A percentile compares a stretch with the other conserved stretches of the same genome.
Evolutionary conservation across 2,329 filamentous ascomycete species (phyloP).

Genomic region (Coniella lustricola): DNA sequence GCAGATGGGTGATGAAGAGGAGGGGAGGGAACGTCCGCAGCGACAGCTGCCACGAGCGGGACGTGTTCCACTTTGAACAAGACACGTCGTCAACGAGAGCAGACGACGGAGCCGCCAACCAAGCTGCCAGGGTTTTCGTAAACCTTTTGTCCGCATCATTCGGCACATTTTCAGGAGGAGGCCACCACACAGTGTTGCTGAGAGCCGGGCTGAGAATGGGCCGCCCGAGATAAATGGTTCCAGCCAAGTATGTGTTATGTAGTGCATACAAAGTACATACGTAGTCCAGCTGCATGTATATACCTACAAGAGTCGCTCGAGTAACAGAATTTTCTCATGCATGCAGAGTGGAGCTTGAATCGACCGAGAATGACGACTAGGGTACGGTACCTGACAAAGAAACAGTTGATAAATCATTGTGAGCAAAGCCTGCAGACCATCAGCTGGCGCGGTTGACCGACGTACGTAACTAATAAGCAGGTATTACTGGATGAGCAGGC

Average conservation of each 20-base stretch:
- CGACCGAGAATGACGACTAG: conserved; percentile 2
- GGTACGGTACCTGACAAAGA: conserved; percentile 5
- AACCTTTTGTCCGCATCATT: neutral
- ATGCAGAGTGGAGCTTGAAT: conserved; percentile 10
- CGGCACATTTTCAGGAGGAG: neutral
- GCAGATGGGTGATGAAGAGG: neutral
- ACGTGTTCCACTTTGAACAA: neutral
- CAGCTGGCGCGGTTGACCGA: neutral
- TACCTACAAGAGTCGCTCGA: neutral
- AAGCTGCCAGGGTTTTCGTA: neutral
- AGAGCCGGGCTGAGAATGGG: neutral
- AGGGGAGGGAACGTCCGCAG: neutral
- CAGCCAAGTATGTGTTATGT: conserved; percentile 5
- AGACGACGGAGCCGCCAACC: neutral
- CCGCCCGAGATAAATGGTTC: conserved; percentile 2
- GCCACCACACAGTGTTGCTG: neutral
- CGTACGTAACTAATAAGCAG: neutral
- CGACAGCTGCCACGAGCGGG: conserved; percentile 7
- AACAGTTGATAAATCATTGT: neutral
- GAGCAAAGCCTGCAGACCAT: neutral
- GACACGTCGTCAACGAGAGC: neutral
- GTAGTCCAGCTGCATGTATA: no score
- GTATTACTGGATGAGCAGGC: no score
- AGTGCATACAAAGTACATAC: no score
- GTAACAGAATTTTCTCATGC: conserved; percentile 8